Evolutionary conservation across 225 moss, liverwort and hornwort genomes (phyloP).

Genomic region (Ulota crispa): DNA sequence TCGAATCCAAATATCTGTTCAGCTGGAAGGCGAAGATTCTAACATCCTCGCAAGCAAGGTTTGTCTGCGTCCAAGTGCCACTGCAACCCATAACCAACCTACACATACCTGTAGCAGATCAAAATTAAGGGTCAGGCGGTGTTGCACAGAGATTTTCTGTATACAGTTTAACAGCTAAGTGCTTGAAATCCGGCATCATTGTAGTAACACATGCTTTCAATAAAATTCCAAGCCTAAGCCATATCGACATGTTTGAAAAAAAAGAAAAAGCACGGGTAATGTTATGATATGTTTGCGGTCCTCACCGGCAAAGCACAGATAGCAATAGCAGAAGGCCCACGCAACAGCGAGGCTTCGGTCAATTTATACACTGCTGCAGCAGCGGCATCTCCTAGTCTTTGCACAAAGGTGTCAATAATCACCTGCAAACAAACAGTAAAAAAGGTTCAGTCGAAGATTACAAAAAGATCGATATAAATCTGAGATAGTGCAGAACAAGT

Average conservation of each 20-base stretch:
- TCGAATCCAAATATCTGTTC: constrained; percentile 5
- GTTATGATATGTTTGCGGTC: neutral
- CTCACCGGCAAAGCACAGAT: constrained; percentile 56
- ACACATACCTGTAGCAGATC: constrained; percentile 37
- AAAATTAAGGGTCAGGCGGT: neutral
- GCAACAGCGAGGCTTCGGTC: constrained; percentile 46
- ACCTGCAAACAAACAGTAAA: constrained; percentile 34
- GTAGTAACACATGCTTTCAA: neutral
- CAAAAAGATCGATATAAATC: neutral
- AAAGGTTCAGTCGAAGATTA: neutral
- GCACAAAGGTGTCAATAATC: constrained; percentile 59
- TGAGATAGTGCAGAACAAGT: constrained; percentile 1
- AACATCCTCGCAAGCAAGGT: constrained; percentile 48
- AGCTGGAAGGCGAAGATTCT: constrained; percentile 45
- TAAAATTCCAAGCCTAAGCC: neutral
- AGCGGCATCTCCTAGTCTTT: constrained; percentile 62
- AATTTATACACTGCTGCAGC: constrained; percentile 61
- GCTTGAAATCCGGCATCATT: constrained; percentile 7
- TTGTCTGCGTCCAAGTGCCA: constrained; percentile 59
- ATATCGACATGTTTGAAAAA: neutral
- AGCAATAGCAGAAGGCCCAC: constrained; percentile 56
- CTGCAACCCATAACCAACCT: constrained; percentile 58
- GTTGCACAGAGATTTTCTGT: constrained; percentile 4
- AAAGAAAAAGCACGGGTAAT: neutral
- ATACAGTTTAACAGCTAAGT: neutral